phyloP scores from a whole-genome alignment of 2,329 filamentous ascomycete genomes.

The Neonectria hederae region DNA sequence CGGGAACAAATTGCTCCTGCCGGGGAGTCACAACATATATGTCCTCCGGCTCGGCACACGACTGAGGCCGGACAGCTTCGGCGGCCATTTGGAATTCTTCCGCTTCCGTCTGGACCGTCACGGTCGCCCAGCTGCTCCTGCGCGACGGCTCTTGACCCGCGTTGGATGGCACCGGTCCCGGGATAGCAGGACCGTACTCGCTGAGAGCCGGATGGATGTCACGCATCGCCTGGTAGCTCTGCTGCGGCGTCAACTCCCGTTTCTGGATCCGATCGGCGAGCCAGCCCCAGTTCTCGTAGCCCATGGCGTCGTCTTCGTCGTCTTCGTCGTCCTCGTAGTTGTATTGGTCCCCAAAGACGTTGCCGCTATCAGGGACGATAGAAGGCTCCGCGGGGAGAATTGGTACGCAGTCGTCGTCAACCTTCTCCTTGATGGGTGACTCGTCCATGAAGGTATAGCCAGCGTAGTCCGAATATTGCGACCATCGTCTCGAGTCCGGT shows the following conservation, averaged over 20 bases:
- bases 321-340: background rate
- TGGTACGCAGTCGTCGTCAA: background rate
- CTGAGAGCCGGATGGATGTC: conserved; percentile 33
- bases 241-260: conserved; percentile 18
- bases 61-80: background rate
- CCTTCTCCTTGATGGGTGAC: background rate
- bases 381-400: background rate
- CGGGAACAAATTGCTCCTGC: background rate
- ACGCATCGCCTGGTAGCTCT: conserved; percentile 22
- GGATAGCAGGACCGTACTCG: conserved; percentile 24
- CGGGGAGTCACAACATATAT: background rate
- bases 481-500: background rate
- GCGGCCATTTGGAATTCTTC: background rate
- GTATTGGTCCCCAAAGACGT: background rate
- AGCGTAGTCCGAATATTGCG: background rate
- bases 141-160: too few relatives aligned
- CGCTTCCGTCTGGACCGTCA: conserved; percentile 1
- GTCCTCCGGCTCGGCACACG: background rate
- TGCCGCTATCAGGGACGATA: too few relatives aligned
- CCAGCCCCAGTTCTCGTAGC: conserved; percentile 28
- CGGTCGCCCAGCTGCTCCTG: conserved; percentile 11
- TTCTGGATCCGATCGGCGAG: conserved; percentile 22
- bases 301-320: conserved; percentile 10
- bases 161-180: background rate
- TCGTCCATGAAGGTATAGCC: background rate